Base-by-base conservation (phyloP, 805 yeast species). In the Scheffersomyces lignosus region DNA sequence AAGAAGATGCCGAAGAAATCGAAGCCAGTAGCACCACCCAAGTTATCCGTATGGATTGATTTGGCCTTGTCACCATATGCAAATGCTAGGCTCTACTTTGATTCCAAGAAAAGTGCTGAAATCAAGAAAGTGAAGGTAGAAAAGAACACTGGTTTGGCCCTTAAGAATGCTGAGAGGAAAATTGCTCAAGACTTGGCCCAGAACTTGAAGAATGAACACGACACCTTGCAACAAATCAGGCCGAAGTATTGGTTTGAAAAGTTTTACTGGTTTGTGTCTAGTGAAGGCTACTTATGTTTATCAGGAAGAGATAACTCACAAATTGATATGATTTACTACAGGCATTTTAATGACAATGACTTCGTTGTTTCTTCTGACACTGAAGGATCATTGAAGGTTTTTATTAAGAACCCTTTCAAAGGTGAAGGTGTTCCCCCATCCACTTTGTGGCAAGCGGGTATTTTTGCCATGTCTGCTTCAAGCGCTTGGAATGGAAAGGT, bases 161-260 rank as follows among this genome's bases (percentile, higher is more conserved):
- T 89, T 47, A 83, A 81, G 53, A 87, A 83, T 52, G 91, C 96
- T 14, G 93, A 87, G 52, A 73, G 75, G 37, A 86, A 83, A 49
- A 85, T 91, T 44, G 73, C 75, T 33, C 78, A 75, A 17, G 96
- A 90, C 51, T 62, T 90, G 51, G 77, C 78, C 37, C 78, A 75
- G 48, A 74, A 75, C 33, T 62, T 86, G 40, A 73, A 73, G 33
- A 78, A 78, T 40, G 80, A 82, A 30, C 48, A 49, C 33, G 73
- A 69, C 18, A 55, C 66, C 5, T 63, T 83, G 38, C 81, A 77
- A 43, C 79, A 76, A 26, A 65, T 85, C 22, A 74, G 97, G 31
- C 70, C 77, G 4, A 88, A 87, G 31, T 82, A 71, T 55, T 90
- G 96, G 87, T 93, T 93, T 65, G 99, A 93, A 56, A 93, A 91